Percentiles rank a stretch among this genome's conserved stretches.
Conservation (phyloP, 1,284 basidiomycete species). For the Ceratobasidium sp. region DNA sequence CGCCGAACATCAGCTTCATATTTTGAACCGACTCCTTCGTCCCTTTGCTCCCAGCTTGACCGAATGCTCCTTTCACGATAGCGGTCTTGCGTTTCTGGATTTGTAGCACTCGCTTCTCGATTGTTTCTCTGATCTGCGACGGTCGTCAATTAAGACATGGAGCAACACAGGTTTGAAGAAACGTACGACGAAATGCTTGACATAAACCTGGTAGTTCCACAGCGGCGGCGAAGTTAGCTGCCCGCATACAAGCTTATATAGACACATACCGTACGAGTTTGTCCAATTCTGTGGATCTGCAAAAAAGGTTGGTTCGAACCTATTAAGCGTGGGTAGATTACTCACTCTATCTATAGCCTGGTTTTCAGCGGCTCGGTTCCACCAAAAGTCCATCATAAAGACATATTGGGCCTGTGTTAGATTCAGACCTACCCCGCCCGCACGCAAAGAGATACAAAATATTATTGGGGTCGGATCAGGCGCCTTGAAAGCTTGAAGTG, state of each 20-base stretch:
- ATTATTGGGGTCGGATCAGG: slow-evolving; percentile 79
- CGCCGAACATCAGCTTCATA: slow-evolving; percentile 80
- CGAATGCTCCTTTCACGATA: slow-evolving; percentile 84
- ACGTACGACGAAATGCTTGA: slow-evolving; percentile 90
- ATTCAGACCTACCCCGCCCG: slow-evolving; percentile 94
- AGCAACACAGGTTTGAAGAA: background rate
- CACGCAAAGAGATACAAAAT: slow-evolving; percentile 85
- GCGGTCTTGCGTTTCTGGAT: slow-evolving; percentile 93
- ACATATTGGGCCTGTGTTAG: slow-evolving; percentile 85
- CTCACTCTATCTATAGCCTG: slow-evolving; percentile 78
- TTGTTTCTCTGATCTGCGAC: slow-evolving; percentile 74
- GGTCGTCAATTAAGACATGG: no score
- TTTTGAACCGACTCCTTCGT: slow-evolving; percentile 77
- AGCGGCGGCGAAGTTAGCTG: background rate
- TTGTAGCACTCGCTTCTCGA: slow-evolving; percentile 85
- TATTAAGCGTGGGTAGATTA: slow-evolving; percentile 55
- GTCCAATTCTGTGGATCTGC: slow-evolving; percentile 83
- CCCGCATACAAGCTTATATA: background rate
- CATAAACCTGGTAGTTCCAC: slow-evolving; percentile 67
- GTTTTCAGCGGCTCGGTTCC: slow-evolving; percentile 91
- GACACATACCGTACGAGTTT: slow-evolving; percentile 73
- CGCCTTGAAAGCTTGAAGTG: slow-evolving; percentile 82
- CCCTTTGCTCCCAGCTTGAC: slow-evolving; percentile 61
- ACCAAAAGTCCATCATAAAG: slow-evolving; percentile 98
- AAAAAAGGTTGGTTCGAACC: slow-evolving; percentile 27